Evolutionary conservation across 1,139 yeast species (phyloP).

Genomic region (Zygoascus sp.): DNA sequence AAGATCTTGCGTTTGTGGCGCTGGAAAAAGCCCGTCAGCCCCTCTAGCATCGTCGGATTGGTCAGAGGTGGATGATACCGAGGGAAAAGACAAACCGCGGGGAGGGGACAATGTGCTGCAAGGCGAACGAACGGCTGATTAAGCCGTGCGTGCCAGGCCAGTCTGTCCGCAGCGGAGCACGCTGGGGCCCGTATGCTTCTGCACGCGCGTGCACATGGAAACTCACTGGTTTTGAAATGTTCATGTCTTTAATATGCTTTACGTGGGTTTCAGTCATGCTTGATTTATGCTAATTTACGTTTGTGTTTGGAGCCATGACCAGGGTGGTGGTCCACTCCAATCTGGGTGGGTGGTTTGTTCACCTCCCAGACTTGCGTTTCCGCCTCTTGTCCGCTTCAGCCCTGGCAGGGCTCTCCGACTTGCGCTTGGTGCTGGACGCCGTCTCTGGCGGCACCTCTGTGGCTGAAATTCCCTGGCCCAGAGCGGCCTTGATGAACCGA

Average conservation of each 20-base stretch:
- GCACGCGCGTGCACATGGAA: too few species aligned
- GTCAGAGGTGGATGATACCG: neutral
- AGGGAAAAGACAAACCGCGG: neutral
- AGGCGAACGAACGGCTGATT: neutral
- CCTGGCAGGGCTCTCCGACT: neutral
- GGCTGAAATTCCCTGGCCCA: neutral
- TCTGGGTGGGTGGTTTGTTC: too few species aligned
- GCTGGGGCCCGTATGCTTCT: too few species aligned
- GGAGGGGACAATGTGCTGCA: neutral
- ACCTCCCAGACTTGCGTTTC: neutral
- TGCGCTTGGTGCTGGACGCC: too few species aligned
- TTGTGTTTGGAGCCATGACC: too few species aligned
- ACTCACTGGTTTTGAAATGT: too few species aligned
- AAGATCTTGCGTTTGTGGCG: conserved; percentile 61
- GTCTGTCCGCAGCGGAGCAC: too few species aligned
- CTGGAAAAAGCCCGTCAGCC: conserved; percentile 49
- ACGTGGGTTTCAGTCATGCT: too few species aligned
- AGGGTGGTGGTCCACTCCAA: too few species aligned
- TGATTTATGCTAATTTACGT: too few species aligned
- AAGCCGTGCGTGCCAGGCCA: too few species aligned
- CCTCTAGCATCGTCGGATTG: conserved; percentile 44
- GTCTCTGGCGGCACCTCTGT: neutral
- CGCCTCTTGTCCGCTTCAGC: neutral
- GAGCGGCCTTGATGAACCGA: conserved; percentile 11
- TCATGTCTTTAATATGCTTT: too few species aligned